Base-by-base conservation (phyloP, 2,329 filamentous ascomycete species). In the Epichloe coenophiala region DNA sequence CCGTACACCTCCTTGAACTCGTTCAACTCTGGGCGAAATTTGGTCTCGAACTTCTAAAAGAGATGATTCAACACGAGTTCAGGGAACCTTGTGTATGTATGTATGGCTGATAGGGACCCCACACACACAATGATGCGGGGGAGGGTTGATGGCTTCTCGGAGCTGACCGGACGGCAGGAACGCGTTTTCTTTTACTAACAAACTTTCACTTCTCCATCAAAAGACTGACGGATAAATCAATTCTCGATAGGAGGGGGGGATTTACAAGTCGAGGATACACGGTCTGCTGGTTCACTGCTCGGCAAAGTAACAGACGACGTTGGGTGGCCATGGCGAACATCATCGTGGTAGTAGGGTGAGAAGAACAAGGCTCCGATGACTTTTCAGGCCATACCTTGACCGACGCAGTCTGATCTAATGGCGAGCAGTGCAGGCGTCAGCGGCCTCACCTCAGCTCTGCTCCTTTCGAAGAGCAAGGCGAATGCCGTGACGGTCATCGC, bases 401-500 rank as follows among this genome's bases (percentile, higher is more conserved):
- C 39, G 8, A 17, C 39, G 11, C 15, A 12, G 12, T 23, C 5
- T 17, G 7, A 42, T n/a, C 36, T n/a, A n/a, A n/a, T 38, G 15
- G 15, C 36, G 4, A 3, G 37, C n/a, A 71, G 68, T 21, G 74
- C 73, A 42, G 75, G 75, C 33, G 75, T 78, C 43, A 68, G 69
- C 33, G 75, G 75, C 53, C 66, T 78, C 52, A 77, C 75, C 13
- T 68, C 71, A 42, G 75, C 75, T 3, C 61, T 76, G 41, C 60
- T 74, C 44, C 65, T 78, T 36, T 68, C 74, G 5, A 72, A 66
- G 56, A 65, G 66, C 57, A 65, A 68, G 47, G 62, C 59, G 37
- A 72, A 75, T 54, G 62, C 56, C 17, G 64, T 94, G 56, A 89
- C 86, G 0, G 72, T 94, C 37, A 72, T 88, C 35, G 84, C 88